phyloP scores from a whole-genome alignment of 176 grass and related monocot genomes.

The Zoysia japonica region DNA sequence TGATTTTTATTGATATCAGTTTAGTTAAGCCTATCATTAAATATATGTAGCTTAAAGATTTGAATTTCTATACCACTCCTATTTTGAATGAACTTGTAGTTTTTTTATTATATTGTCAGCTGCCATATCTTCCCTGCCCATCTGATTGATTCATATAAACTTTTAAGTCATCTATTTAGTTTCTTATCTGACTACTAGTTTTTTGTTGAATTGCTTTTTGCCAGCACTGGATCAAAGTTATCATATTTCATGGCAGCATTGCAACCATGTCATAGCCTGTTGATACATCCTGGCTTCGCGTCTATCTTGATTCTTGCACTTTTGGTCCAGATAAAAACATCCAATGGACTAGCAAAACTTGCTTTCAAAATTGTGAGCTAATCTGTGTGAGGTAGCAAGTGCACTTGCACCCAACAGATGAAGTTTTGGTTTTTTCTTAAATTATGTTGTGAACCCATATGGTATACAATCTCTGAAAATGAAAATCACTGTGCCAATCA shows the following conservation, averaged over 20 bases:
- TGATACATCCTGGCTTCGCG: neutral
- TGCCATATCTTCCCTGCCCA: neutral
- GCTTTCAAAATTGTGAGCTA: neutral
- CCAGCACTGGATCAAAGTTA: conserved; percentile 18
- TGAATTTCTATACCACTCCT: neutral
- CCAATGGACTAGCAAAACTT: neutral
- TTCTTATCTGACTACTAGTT: conserved; percentile 11
- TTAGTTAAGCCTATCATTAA: conserved; percentile 15
- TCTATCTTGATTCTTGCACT: neutral
- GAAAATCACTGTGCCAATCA: conserved; percentile 8
- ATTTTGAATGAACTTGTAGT: conserved; percentile 10
- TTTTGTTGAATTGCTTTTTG: neutral
- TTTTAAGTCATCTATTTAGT: neutral
- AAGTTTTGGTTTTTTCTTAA: neutral
- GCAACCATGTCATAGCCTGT: neutral
- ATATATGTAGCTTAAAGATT: neutral
- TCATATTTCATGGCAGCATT: neutral
- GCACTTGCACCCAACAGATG: conserved; percentile 23
- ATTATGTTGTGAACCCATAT: neutral
- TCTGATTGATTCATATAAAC: conserved; percentile 24
- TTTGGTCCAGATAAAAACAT: conserved; percentile 7
- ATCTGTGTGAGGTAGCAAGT: neutral
- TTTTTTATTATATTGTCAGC: neutral
- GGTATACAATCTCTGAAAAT: neutral
- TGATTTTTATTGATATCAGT: conserved; percentile 1